These are phyloP conservation scores for Scheffersomyces lignicola DNA, from an alignment of 1,139 yeast genomes.

Conservation along the genomic window DNA sequence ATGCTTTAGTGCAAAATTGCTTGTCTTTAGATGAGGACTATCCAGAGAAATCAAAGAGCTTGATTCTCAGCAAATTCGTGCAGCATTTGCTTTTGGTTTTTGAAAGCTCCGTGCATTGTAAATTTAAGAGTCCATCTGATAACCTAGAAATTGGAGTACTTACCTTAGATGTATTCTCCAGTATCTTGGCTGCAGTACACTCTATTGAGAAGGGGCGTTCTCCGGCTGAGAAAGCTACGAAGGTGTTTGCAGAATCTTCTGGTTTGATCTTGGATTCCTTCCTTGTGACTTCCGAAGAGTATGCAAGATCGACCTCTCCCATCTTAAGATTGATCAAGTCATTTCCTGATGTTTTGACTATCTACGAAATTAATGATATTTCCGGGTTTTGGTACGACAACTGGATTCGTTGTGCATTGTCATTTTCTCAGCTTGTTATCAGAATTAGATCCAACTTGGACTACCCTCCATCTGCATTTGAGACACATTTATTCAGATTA, in stretches of 20 bases:
- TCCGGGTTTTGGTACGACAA: conserved; percentile 41
- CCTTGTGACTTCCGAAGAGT: conserved; percentile 50
- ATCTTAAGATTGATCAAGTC: conserved; percentile 52
- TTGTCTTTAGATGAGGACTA: conserved; percentile 37
- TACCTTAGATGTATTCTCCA: conserved; percentile 56
- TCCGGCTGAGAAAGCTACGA: conserved; percentile 45
- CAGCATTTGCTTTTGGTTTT: conserved; percentile 63
- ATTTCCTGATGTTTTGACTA: conserved; percentile 35
- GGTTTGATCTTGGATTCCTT: conserved; percentile 55
- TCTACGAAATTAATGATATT: conserved; percentile 44
- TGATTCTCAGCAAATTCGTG: conserved; percentile 56
- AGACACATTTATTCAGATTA: conserved; percentile 54
- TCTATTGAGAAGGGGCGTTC: conserved; percentile 51
- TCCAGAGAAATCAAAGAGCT: conserved; percentile 48
- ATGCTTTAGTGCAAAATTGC: conserved; percentile 55
- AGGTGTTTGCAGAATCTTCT: conserved; percentile 52
- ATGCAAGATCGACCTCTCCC: conserved; percentile 57
- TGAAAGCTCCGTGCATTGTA: conserved; percentile 75
- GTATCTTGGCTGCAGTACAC: conserved; percentile 54
- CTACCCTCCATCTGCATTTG: conserved; percentile 62
- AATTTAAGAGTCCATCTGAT: conserved; percentile 56
- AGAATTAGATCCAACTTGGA: conserved; percentile 55
- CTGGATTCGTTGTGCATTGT: conserved; percentile 45
- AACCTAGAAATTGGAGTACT: conserved; percentile 62
- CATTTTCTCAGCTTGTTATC: conserved; percentile 46